phyloP scores from a whole-genome alignment of 495 filamentous ascomycete species.

The Trichoderma asperelloides region DNA sequence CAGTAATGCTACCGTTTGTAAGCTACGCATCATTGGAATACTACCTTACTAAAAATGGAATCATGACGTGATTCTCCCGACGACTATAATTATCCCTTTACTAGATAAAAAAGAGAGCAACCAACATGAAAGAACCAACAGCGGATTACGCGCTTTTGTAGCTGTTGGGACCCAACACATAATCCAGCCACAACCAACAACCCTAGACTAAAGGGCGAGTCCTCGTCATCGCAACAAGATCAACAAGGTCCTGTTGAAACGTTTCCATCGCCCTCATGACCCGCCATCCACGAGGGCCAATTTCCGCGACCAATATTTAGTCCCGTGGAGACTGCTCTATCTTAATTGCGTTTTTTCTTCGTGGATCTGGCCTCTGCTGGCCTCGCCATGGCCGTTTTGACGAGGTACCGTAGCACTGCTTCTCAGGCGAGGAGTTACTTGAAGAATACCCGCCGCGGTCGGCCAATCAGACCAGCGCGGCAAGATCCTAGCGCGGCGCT shows the following conservation, averaged over 20 bases:
- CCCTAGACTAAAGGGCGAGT: background rate
- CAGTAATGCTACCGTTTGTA: background rate
- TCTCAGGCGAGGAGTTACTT: background rate
- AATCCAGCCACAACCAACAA: background rate
- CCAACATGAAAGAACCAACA: background rate
- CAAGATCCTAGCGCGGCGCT: constrained; percentile 8
- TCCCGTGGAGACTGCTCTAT: background rate
- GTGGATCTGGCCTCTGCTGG: background rate
- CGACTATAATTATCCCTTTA: background rate
- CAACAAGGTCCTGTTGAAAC: background rate
- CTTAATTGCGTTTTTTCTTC: background rate
- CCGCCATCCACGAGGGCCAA: background rate
- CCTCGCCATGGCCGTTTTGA: background rate
- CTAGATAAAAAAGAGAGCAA: background rate
- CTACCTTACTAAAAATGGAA: background rate
- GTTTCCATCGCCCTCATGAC: background rate
- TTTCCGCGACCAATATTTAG: background rate
- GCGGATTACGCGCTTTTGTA: background rate
- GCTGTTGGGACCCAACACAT: background rate
- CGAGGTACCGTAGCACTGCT: background rate
- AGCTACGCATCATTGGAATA: background rate
- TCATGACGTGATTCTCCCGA: background rate
- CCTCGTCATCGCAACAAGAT: background rate
- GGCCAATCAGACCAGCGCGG: constrained; percentile 7
- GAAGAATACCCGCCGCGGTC: background rate